Evolutionary conservation across 352 stramenopile species (phyloP).

Genomic region (Aphanomyces euteiches): DNA sequence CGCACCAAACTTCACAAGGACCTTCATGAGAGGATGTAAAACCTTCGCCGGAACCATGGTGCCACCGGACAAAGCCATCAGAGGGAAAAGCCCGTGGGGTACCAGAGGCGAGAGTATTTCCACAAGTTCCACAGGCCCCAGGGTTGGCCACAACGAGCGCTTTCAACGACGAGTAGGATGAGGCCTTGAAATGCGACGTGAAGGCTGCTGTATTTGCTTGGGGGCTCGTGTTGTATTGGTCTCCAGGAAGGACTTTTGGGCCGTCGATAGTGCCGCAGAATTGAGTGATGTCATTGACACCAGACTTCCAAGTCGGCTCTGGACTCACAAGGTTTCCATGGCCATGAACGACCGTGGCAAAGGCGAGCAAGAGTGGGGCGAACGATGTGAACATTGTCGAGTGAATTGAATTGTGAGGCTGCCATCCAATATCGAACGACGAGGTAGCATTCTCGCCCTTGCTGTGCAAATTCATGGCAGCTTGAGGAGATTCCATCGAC

Average conservation of each 20-base stretch:
- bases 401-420: too few species aligned
- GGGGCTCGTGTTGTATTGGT: conserved; percentile 2
- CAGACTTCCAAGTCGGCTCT: background rate
- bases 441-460: too few species aligned
- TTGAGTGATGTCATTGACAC: background rate
- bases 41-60: conserved; percentile 5
- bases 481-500: too few species aligned
- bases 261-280: conserved; percentile 23
- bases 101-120: background rate
- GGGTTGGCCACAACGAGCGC: background rate
- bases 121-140: background rate
- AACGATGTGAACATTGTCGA: too few species aligned
- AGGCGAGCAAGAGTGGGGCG: too few species aligned
- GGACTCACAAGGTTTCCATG: conserved; percentile 3
- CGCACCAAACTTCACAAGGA: conserved; percentile 32
- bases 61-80: conserved; percentile 5
- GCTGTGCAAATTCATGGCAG: too few species aligned
- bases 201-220: background rate
- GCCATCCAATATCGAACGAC: too few species aligned
- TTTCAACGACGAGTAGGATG: conserved; percentile 13
- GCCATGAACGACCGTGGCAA: too few species aligned
- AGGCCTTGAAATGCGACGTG: too few species aligned
- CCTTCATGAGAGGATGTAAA: conserved; percentile 20
- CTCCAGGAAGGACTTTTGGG: background rate
- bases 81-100: conserved; percentile 11